phyloP scores from a whole-genome alignment of 2,329 filamentous ascomycete genomes.

The Fusarium coffeatum region DNA sequence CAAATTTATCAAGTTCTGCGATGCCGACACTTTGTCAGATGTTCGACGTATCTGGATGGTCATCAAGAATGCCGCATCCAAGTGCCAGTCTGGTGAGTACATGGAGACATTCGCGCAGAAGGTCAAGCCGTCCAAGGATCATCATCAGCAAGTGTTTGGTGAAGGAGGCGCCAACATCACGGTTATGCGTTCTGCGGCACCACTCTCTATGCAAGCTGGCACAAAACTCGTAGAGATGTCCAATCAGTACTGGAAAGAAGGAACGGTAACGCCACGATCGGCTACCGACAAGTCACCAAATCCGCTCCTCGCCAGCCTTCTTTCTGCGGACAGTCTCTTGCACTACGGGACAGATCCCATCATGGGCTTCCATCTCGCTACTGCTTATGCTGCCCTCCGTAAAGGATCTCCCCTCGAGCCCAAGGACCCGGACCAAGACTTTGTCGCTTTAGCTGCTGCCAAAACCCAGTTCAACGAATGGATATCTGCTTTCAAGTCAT shows the following conservation, averaged over 20 bases:
- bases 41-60: constrained; percentile 54
- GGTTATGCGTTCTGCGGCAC: constrained; percentile 54
- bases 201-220: constrained; percentile 47
- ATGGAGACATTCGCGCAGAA: constrained; percentile 29
- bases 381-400: constrained; percentile 55
- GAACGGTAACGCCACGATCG: constrained; percentile 44
- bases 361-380: constrained; percentile 67
- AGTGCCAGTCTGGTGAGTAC: constrained; percentile 18
- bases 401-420: constrained; percentile 55
- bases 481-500: constrained; percentile 54
- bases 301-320: constrained; percentile 57
- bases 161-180: constrained; percentile 43
- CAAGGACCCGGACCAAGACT: constrained; percentile 16
- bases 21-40: constrained; percentile 57
- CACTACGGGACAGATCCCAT: constrained; percentile 64
- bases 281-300: constrained; percentile 51
- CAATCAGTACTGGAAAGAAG: constrained; percentile 52
- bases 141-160: constrained; percentile 23
- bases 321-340: constrained; percentile 53
- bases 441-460: constrained; percentile 51
- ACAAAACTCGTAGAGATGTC: constrained; percentile 40
- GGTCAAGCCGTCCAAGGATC: constrained; percentile 35
- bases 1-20: constrained; percentile 59
- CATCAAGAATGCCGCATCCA: constrained; percentile 37
- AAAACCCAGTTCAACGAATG: constrained; percentile 61